phyloP scores from a whole-genome alignment of 2,329 filamentous ascomycete genomes.

The Hortaea werneckii region DNA sequence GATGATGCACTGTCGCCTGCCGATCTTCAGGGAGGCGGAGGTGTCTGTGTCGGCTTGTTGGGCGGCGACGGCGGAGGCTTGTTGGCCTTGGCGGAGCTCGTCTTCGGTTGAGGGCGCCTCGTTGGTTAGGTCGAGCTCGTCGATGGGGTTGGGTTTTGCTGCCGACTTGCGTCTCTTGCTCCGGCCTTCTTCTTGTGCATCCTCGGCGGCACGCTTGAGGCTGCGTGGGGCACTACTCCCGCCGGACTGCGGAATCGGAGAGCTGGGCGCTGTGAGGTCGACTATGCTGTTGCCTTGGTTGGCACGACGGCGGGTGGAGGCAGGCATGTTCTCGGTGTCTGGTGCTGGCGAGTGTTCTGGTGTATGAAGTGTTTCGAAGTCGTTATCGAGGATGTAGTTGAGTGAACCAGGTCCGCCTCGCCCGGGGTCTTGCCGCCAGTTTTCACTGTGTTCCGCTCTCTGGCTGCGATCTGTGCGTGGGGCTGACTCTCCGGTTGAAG shows the following conservation, averaged over 20 bases:
- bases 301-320: neutral
- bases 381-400: constrained; percentile 4
- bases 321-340: neutral
- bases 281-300: neutral
- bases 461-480: neutral
- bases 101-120: constrained; percentile 20
- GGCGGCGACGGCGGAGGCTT: constrained; percentile 13
- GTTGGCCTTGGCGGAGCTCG: constrained; percentile 24
- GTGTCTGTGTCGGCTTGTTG: constrained; percentile 15
- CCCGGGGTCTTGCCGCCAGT: neutral
- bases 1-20: constrained; percentile 49
- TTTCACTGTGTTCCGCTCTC: neutral
- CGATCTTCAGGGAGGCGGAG: constrained; percentile 24
- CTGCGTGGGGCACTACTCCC: neutral
- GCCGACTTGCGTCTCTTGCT: neutral
- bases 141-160: neutral
- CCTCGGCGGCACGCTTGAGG: constrained; percentile 4
- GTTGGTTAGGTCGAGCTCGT: constrained; percentile 9
- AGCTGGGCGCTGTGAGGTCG: constrained; percentile 5
- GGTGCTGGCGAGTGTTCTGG: neutral
- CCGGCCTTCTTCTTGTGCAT: neutral
- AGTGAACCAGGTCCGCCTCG: neutral
- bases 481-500: too few relatives aligned
- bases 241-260: too few relatives aligned
- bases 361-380: constrained; percentile 5